Conservation (phyloP, 305 asterid genomes). For the Caryopteris hybrid region DNA sequence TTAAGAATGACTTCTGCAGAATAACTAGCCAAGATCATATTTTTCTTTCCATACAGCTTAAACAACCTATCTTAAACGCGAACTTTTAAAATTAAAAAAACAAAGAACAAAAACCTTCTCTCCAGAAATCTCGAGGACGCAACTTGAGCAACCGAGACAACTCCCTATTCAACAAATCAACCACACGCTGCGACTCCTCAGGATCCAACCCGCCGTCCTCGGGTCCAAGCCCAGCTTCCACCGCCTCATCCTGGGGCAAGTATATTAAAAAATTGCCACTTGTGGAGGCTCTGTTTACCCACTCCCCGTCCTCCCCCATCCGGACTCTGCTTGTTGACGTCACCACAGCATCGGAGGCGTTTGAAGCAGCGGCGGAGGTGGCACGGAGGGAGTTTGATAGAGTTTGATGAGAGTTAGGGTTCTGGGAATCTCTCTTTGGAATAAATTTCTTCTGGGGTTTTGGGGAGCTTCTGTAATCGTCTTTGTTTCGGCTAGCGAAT, state of each 20-base stretch:
- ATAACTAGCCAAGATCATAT: neutral
- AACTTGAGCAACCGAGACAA: conserved; percentile 72
- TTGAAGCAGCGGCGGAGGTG: conserved; percentile 18
- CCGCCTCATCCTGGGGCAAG: conserved; percentile 98
- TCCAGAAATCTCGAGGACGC: conserved; percentile 82
- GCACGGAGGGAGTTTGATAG: conserved; percentile 54
- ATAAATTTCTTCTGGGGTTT: conserved; percentile 46
- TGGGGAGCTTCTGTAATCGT: conserved; percentile 33
- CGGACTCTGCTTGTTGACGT: conserved; percentile 36
- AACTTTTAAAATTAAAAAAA: neutral
- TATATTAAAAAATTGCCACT: conserved; percentile 67
- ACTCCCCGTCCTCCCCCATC: conserved; percentile 45
- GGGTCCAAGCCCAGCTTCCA: conserved; percentile 81
- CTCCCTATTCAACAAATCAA: conserved; percentile 80
- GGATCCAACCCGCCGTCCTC: conserved; percentile 94
- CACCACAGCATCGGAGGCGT: conserved; percentile 18
- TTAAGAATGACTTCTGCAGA: neutral
- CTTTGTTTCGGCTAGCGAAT: conserved; percentile 27
- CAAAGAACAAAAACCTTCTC: conserved; percentile 51
- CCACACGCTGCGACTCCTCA: conserved; percentile 83
- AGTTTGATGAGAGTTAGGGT: conserved; percentile 41
- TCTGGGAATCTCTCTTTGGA: conserved; percentile 43
- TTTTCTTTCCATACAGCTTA: neutral
- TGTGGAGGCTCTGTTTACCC: conserved; percentile 32
- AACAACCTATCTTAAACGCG: neutral